Percentiles rank a stretch among this genome's conserved stretches.
These are phyloP conservation scores for Wallemia mellicola DNA, from an alignment of 1,284 basidiomycete species.

Conservation along the genomic window DNA sequence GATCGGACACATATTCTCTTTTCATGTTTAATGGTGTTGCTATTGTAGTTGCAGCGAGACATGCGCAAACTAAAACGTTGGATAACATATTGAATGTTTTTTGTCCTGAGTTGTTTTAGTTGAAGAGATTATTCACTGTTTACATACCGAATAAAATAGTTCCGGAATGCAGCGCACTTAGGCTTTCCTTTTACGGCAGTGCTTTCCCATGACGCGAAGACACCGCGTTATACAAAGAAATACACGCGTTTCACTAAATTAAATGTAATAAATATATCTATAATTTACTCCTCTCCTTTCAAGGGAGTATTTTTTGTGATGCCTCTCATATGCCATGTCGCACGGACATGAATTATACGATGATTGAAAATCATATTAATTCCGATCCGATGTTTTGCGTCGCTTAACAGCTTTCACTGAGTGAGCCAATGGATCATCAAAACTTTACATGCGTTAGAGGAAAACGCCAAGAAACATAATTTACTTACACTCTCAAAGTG, in stretches of 20 bases:
- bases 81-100: not conserved
- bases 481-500: conserved; percentile 46
- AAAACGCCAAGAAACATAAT: not conserved
- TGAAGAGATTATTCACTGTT: no score
- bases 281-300: no score
- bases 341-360: no score
- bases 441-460: not conserved
- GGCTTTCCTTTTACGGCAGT: not conserved
- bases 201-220: no score
- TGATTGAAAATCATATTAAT: not conserved
- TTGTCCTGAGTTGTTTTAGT: not conserved
- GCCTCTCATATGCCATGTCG: no score
- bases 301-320: no score
- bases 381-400: not conserved
- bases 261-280: not conserved
- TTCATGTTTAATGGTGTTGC: not conserved
- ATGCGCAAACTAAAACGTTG: not conserved
- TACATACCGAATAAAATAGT: no score
- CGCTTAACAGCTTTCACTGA: not conserved
- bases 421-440: not conserved
- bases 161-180: not conserved
- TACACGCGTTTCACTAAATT: not conserved
- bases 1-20: not conserved
- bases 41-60: not conserved
- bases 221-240: not conserved